phyloP scores from a whole-genome alignment of 2,329 filamentous ascomycete species.

The Lojkania enalia region DNA sequence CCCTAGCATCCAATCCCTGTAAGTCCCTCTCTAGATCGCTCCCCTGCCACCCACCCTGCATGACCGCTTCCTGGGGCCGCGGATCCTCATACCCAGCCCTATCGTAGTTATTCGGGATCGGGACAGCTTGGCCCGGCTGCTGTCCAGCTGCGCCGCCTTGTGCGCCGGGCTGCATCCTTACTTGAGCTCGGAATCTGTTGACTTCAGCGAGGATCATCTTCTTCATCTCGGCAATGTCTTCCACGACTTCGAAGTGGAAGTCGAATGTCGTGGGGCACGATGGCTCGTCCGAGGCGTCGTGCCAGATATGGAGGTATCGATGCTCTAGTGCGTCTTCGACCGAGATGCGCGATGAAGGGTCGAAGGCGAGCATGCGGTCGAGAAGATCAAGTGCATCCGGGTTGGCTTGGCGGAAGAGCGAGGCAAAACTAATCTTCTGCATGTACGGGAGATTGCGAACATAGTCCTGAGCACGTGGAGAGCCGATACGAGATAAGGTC shows the following conservation, averaged over 20 bases:
- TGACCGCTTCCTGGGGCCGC: constrained; percentile 60
- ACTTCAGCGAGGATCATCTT: constrained; percentile 98
- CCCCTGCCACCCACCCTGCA: constrained; percentile 40
- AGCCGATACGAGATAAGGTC: constrained; percentile 90
- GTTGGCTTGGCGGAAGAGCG: constrained; percentile 91
- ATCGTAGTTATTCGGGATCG: constrained; percentile 64
- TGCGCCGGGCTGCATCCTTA: constrained; percentile 47
- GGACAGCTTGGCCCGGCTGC: constrained; percentile 55
- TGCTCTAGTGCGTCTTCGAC: constrained; percentile 96
- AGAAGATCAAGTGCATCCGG: constrained; percentile 93
- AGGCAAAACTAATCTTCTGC: constrained; percentile 88
- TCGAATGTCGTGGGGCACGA: constrained; percentile 93
- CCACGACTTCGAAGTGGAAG: constrained; percentile 97
- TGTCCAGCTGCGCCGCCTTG: constrained; percentile 42
- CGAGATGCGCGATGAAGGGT: constrained; percentile 88
- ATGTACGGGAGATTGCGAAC: constrained; percentile 94
- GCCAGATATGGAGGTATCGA: constrained; percentile 96
- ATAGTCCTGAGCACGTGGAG: constrained; percentile 94
- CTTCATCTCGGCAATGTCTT: constrained; percentile 93
- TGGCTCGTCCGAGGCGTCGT: constrained; percentile 95
- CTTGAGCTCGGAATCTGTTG: constrained; percentile 72
- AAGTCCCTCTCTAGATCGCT: constrained; percentile 52
- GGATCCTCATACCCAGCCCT: constrained; percentile 64
- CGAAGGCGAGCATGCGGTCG: constrained; percentile 96
- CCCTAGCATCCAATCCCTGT: constrained; percentile 48